A percentile compares a stretch with the other conserved stretches of the same genome.
Evolutionary conservation across 129 eudicot genomes (phyloP).

Genomic region (Escallonia rubra): DNA sequence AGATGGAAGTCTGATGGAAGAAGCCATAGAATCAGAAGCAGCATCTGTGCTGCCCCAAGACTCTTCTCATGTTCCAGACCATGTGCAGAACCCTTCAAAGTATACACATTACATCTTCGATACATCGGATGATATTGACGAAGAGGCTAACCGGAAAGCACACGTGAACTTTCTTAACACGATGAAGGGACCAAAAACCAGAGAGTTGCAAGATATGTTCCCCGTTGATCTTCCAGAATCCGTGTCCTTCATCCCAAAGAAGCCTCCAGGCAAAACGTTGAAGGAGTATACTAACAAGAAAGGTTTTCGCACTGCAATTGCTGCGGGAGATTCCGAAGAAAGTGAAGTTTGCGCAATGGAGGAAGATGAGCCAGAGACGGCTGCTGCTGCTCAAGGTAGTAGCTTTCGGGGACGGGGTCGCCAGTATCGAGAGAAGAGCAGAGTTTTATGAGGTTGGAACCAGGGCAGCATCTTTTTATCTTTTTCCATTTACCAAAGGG

Average conservation of each 20-base stretch:
- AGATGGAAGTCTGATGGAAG: slow-evolving; percentile 4
- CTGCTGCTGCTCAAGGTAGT: slow-evolving; percentile 15
- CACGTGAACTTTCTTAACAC: slow-evolving; percentile 41
- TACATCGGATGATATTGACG: slow-evolving; percentile 50
- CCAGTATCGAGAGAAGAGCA: slow-evolving; percentile 46
- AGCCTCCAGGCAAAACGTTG: slow-evolving; percentile 22
- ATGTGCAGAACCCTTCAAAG: slow-evolving; percentile 65
- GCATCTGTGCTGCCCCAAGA: slow-evolving; percentile 15
- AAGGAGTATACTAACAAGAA: slow-evolving; percentile 16
- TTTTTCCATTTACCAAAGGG: too few species aligned
- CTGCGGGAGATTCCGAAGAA: slow-evolving; percentile 27
- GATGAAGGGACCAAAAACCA: slow-evolving; percentile 33
- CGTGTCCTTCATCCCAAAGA: slow-evolving; percentile 54
- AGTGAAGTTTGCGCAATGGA: slow-evolving; percentile 61
- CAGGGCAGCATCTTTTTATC: too few species aligned
- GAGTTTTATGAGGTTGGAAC: background rate
- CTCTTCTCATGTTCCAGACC: slow-evolving; percentile 47
- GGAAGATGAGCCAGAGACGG: slow-evolving; percentile 49
- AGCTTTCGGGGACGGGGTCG: slow-evolving; percentile 50
- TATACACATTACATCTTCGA: slow-evolving; percentile 78
- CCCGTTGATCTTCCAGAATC: slow-evolving; percentile 30
- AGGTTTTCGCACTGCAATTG: slow-evolving; percentile 35
- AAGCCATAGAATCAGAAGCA: slow-evolving; percentile 8
- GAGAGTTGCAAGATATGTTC: slow-evolving; percentile 22
- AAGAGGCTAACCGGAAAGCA: slow-evolving; percentile 62